Percentiles rank a stretch among this genome's conserved stretches.
phyloP scores from a whole-genome alignment of 345 rosid species.

The Populus davidiana region DNA sequence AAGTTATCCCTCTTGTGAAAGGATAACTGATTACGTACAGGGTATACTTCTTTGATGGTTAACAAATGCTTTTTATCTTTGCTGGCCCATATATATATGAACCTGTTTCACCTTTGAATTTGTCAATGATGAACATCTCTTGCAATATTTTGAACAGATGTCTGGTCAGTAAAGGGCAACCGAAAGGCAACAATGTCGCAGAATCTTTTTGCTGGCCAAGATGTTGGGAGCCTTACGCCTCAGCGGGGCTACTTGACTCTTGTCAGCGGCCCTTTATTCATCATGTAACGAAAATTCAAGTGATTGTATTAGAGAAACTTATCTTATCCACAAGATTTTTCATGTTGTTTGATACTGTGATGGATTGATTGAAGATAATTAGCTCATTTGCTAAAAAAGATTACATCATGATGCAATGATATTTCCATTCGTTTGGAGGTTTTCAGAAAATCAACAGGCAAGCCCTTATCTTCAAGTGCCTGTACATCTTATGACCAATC shows the following conservation, averaged over 20 bases:
- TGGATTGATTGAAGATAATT: not conserved
- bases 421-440: not conserved
- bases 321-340: not conserved
- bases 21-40: slow-evolving; percentile 16
- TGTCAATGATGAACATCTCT: slow-evolving; percentile 23
- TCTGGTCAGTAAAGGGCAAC: slow-evolving; percentile 25
- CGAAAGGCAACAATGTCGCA: slow-evolving; percentile 24
- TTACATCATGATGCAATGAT: not conserved
- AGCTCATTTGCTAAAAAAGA: not conserved
- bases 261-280: not conserved
- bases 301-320: not conserved
- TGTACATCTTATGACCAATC: not conserved
- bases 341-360: not conserved
- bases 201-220: slow-evolving; percentile 17
- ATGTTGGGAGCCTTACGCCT: not conserved
- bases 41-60: slow-evolving; percentile 21
- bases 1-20: not conserved
- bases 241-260: not conserved
- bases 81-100: not conserved
- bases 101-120: not conserved
- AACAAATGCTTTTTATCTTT: slow-evolving; percentile 3
- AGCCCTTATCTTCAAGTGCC: not conserved
- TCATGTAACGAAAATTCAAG: not conserved
- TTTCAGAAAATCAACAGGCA: not conserved
- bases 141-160: slow-evolving; percentile 18